Evolutionary conservation across 495 filamentous ascomycete genomes (phyloP), one percentile per base, ranked within the genome.

Genomic region (Penicillium desertorum): DNA sequence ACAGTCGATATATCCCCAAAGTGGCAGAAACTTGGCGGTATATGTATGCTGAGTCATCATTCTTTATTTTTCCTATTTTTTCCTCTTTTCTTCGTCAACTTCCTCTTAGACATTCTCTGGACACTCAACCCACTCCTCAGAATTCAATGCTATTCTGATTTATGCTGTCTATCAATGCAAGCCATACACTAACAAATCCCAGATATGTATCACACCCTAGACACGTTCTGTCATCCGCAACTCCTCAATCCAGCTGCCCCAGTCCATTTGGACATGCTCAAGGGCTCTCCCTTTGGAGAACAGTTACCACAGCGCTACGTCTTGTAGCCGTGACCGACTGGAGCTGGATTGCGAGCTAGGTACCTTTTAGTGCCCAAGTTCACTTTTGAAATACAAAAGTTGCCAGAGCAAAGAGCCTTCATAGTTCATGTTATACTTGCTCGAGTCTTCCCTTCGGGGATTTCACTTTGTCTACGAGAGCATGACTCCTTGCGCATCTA

Each of bases 401-500:
- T 77, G 76, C 74, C 57, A 77, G 69, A 79, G 54, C 50, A 59
- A 48, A 77, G 76, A 71, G 75, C 76, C 76, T 79, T 79, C 76
- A 79, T 79, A 79, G 76, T 79, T 76, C 76, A 76, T 79, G 76
- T 73, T 71, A 57, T 59, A 62, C 62, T 64, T 72, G 65, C 69
- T 71, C 63, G 62, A 62, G 62, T 64, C 56, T 62, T 57, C 56
- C 57, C 41, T 50, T 57, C 39, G 34, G 51, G 56, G 39, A 32
- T 29, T 59, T 57, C 11, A 63, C 45, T 61, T 56, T 62, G 57
- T 56, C 61, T 69, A 79, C 76, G 64, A 79, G 74, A 77, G 75
- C 76, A 77, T 77, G 76, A 76, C 76, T 79, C 76, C 76, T 77
- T 77, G 76, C 71, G 76, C 75, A 76, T 39, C 72, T 72, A 77